Conservation (phyloP, 2,329 filamentous ascomycete genomes). For the Aspergillus fumigatus region DNA sequence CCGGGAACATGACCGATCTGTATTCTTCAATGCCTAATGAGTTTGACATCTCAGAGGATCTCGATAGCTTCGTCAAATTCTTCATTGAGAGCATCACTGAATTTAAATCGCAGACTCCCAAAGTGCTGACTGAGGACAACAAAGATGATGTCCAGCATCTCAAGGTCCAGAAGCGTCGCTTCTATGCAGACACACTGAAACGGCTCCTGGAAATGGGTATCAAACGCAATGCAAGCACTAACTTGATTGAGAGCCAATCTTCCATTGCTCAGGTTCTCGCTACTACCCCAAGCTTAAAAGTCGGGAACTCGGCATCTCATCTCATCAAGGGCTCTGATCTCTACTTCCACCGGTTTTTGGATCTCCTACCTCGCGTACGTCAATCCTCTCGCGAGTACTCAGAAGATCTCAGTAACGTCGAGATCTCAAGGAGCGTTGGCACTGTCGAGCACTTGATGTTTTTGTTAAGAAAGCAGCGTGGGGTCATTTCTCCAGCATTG, state of each 20-base stretch:
- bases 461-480: constrained; percentile 37
- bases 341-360: constrained; percentile 74
- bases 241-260: constrained; percentile 67
- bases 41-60: constrained; percentile 54
- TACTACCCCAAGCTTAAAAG: constrained; percentile 41
- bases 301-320: constrained; percentile 14
- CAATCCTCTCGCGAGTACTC: constrained; percentile 68
- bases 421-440: constrained; percentile 73
- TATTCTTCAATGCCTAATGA: constrained; percentile 49
- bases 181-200: constrained; percentile 85
- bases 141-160: constrained; percentile 79
- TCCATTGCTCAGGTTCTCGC: constrained; percentile 68
- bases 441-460: constrained; percentile 82
- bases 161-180: constrained; percentile 81
- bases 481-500: constrained; percentile 29
- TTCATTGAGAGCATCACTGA: constrained; percentile 65
- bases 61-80: constrained; percentile 66
- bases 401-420: constrained; percentile 75
- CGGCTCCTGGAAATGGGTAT: constrained; percentile 85
- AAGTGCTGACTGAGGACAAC: constrained; percentile 78
- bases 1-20: constrained; percentile 68
- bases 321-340: constrained; percentile 54
- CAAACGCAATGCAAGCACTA: constrained; percentile 71
- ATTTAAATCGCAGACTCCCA: constrained; percentile 78
- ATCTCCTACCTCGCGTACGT: constrained; percentile 66